Evolutionary conservation across 768 basidiomycete genomes (phyloP), one percentile per base, ranked within the genome.

Genomic region (Mycena polygramma): DNA sequence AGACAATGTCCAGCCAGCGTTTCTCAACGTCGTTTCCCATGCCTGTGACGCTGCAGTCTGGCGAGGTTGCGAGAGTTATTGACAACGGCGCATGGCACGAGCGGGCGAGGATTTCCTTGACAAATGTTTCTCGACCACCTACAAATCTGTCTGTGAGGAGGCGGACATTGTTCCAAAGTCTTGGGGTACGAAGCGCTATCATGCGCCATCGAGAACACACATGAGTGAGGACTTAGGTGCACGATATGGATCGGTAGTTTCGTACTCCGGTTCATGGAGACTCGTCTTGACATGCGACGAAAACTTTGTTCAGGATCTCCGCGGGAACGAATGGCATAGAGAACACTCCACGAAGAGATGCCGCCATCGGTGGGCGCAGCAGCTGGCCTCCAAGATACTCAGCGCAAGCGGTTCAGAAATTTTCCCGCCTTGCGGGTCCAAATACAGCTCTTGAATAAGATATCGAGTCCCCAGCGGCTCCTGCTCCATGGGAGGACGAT

Each of bases 201-300:
- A 11, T 22, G 2, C 55, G 64, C 64, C 64, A 66, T 13, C 45
- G 64, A 4, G 55, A 49, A 37, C 55, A 66, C 11, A 66, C 64
- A 15, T 57, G 54, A 8, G 20, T n/a, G 7, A 66, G 64, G 2
- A 66, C 45, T 45, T 66, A 5, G 57, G 64, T 10, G 64, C 54
- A 37, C 37, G 7, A 37, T 11, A 13, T 1, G 10, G 0, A 57
- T 57, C 35, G 7, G n/a, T 8, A 5, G 36, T 49, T 4, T n/a
- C 13, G 48, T 66, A 51, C 0, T 57, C 15, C n/a, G n/a, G n/a
- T n/a, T n/a, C n/a, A n/a, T 4, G n/a, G 19, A 20, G 53, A 54
- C 51, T 43, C n/a, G 24, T 66, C 64, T 0, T 54, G 54, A 15
- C 64, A 57, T 15, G 37, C 39, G 14, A 57, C 49, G 17, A 66